Conservation (phyloP, 1,284 basidiomycete species). For the Entoloma clypeatum region DNA sequence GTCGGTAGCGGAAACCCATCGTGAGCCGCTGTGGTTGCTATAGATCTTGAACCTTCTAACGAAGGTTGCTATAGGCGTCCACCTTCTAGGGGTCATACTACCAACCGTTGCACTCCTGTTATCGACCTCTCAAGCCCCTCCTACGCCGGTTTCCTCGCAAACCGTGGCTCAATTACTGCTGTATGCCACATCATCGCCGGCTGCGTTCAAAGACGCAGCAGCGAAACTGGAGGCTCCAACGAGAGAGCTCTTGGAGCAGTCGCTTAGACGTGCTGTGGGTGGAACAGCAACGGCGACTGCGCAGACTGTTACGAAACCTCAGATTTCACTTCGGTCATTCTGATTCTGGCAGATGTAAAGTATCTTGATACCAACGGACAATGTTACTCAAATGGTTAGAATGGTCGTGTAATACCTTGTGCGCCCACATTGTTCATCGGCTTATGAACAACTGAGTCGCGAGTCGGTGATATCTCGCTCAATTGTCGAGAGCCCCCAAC, state of each 20-base stretch:
- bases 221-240: conserved; percentile 59
- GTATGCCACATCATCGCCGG: conserved; percentile 73
- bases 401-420: no score
- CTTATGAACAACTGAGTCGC: no score
- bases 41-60: neutral
- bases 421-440: no score
- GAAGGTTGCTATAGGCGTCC: conserved; percentile 46
- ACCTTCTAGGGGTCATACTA: conserved; percentile 72
- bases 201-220: conserved; percentile 86
- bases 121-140: conserved; percentile 45
- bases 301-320: conserved; percentile 54
- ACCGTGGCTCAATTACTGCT: conserved; percentile 73
- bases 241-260: conserved; percentile 69
- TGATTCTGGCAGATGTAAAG: conserved; percentile 17
- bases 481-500: no score
- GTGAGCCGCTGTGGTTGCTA: conserved; percentile 45
- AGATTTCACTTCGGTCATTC: conserved; percentile 78
- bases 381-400: no score
- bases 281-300: conserved; percentile 31
- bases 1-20: conserved; percentile 55
- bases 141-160: conserved; percentile 53
- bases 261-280: conserved; percentile 74
- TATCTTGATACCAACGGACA: no score
- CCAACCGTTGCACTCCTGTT: conserved; percentile 78
- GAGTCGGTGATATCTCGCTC: no score